Base-by-base conservation (phyloP, 345 rosid genomes). In the Melaleuca alternifolia region DNA sequence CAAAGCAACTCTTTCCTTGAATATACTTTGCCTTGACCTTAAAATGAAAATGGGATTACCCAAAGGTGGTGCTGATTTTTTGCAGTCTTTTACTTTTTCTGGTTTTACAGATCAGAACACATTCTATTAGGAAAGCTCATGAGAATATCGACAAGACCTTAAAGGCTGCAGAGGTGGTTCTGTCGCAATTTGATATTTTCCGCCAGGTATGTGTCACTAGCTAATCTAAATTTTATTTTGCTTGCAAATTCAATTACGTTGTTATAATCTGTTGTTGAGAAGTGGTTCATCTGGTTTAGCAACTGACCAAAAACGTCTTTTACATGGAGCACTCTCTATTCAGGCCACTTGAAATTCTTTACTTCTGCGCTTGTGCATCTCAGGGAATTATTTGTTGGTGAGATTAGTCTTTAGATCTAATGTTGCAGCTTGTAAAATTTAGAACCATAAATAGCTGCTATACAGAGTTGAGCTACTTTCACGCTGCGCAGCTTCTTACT, bases 141-240 rank as follows among this genome's bases (percentile, higher is more conserved):
- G 99, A 96, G 95, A 97, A 97, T 89, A 97, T 97, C 52, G 99
- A 97, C 91, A 93, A 87, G 92, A 94, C 99, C 89, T 91, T 96
- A 85, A 97, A 97, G 88, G 86, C 98, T 85, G 99, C 99, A 21
- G 98, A 97, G 90, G 93, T 93, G 90, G 86, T 96, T 87, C 87
- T 96, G 92, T 88, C 92, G 50, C 99, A 95, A 84, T 97, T 97
- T 82, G 98, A 97, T 89, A 90, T 93, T 50, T 95, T 92, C 77
- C 95, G 92, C 82, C 97, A 97, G 99, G 99, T 97, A 90, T 50
- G 93, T 89, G 88, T 89, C 30, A 12, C 7, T 50, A n/a, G 50
- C 83, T 83, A 53, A 33, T 37, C 37, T 6, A 62, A 6, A n/a
- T 16, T 44, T 26, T n/a, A 51, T 48, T 71, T 71, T 62, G 41